phyloP scores from a whole-genome alignment of 257 asterid species.

The Ajuga chamaepitys region DNA sequence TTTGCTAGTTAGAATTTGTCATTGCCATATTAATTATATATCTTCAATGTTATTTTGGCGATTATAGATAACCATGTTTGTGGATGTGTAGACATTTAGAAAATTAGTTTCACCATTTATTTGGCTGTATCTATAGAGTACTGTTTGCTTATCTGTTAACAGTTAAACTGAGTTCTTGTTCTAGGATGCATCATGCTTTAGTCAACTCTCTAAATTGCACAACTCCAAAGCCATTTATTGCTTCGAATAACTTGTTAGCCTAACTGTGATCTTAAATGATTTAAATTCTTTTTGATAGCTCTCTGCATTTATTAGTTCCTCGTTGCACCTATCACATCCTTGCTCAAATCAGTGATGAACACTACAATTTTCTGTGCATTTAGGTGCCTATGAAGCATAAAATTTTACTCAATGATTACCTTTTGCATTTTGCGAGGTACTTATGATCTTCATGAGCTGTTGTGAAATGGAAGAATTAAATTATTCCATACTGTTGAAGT shows the following conservation, averaged over 20 bases:
- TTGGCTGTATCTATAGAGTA: background rate
- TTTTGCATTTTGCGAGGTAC: too few relatives aligned
- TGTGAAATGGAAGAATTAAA: too few relatives aligned
- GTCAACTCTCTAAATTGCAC: too few relatives aligned
- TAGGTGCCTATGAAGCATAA: too few relatives aligned
- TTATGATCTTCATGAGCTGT: too few relatives aligned
- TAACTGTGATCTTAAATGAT: background rate
- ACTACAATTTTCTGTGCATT: background rate
- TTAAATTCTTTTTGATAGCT: background rate
- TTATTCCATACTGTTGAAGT: too few relatives aligned
- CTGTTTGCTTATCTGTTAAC: background rate
- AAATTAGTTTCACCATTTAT: background rate
- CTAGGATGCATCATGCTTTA: background rate
- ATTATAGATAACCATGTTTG: background rate
- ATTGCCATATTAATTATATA: background rate
- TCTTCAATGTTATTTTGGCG: background rate
- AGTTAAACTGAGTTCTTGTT: background rate
- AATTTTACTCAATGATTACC: background rate
- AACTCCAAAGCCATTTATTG: too few relatives aligned
- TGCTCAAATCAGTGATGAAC: background rate
- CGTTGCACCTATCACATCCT: background rate
- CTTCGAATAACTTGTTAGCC: too few relatives aligned
- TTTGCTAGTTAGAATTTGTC: conserved; percentile 50
- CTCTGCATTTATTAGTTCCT: background rate
- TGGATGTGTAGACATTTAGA: background rate